These are phyloP conservation scores for Cadophora malorum DNA, from an alignment of 2,329 filamentous ascomycete genomes.

Conservation along the genomic window DNA sequence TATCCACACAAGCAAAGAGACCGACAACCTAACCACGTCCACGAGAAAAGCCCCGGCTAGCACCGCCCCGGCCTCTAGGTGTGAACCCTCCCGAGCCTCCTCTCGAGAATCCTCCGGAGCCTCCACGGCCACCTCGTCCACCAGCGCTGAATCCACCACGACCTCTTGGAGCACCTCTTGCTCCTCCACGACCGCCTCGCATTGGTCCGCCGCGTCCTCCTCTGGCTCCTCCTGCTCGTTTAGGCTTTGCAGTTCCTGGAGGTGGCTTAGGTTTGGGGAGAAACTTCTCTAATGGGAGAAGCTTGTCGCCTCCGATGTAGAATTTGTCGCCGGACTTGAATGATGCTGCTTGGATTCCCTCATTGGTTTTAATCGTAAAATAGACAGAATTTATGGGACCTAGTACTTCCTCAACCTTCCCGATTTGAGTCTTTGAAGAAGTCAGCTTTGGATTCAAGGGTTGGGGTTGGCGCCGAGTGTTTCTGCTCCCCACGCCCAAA, in stretches of 20 bases:
- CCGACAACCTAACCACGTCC: conserved; percentile 39
- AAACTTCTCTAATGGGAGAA: conserved; percentile 94
- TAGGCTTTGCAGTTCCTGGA: conserved; percentile 71
- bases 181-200: conserved; percentile 50
- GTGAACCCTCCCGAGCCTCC: conserved; percentile 44
- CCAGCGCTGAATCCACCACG: conserved; percentile 55
- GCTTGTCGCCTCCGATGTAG: conserved; percentile 93
- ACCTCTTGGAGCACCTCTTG: conserved; percentile 60
- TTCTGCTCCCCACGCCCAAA: too few relatives aligned
- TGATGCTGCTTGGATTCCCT: conserved; percentile 91
- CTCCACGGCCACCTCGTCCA: conserved; percentile 51
- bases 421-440: conserved; percentile 72
- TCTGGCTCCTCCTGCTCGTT: conserved; percentile 69
- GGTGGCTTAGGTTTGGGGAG: conserved; percentile 87
- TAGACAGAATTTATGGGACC: conserved; percentile 95
- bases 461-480: neutral
- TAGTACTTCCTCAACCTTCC: conserved; percentile 97
- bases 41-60: conserved; percentile 44
- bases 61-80: conserved; percentile 43
- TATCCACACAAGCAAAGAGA: conserved; percentile 35
- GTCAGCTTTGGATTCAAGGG: conserved; percentile 23
- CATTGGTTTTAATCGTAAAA: conserved; percentile 97
- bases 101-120: conserved; percentile 46
- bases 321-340: conserved; percentile 99
- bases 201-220: conserved; percentile 53